A percentile compares a stretch with the other conserved stretches of the same genome.
Conservation (phyloP, 495 filamentous ascomycete species). For the Aspergillus avenaceus region DNA sequence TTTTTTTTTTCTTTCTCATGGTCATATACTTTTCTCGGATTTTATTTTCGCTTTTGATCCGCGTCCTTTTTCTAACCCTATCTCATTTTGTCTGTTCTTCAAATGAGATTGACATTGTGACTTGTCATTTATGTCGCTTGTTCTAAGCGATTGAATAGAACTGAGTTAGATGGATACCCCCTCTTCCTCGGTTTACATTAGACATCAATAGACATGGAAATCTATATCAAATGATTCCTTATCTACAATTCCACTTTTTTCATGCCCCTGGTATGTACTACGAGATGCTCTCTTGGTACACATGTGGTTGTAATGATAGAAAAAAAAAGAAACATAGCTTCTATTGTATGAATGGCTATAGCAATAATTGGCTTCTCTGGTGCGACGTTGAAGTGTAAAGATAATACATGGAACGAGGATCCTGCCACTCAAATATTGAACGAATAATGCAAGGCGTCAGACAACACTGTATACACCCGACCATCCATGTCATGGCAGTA, state of each 20-base stretch:
- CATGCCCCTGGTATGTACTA: too few species aligned
- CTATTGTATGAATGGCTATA: background rate
- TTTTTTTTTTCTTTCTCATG: constrained; percentile 7
- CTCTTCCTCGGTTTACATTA: too few species aligned
- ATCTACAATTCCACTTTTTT: too few species aligned
- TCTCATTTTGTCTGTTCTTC: constrained; percentile 5
- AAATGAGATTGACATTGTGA: too few species aligned
- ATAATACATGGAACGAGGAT: background rate
- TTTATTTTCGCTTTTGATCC: constrained; percentile 2
- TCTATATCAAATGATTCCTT: too few species aligned
- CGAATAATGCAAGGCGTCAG: background rate
- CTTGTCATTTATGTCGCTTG: too few species aligned
- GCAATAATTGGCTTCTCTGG: background rate
- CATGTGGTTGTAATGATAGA: too few species aligned
- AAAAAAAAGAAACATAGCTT: background rate
- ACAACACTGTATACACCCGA: background rate
- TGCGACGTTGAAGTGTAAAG: background rate
- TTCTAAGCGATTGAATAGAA: too few species aligned
- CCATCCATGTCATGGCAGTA: constrained; percentile 13
- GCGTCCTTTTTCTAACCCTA: constrained; percentile 3
- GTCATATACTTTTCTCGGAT: constrained; percentile 10
- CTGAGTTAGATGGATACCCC: too few species aligned
- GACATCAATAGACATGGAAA: too few species aligned
- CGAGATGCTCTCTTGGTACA: too few species aligned
- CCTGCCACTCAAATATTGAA: background rate